Base-by-base conservation (phyloP, 1,139 yeast genomes). In the Saccharomyces hybrid region DNA sequence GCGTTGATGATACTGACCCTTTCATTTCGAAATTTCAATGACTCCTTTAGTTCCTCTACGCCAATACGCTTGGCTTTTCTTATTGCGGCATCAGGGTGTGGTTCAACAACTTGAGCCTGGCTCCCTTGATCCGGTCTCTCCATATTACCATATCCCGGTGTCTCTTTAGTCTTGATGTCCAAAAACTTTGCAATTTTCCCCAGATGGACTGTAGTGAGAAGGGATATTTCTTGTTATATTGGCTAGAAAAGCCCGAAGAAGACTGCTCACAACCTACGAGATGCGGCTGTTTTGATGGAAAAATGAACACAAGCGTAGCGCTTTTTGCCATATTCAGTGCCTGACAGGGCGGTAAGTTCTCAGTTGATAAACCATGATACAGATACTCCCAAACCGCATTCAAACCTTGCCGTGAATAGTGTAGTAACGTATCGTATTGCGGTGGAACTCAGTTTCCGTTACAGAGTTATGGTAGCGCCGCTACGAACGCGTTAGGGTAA, bases 1-100 rank as follows among this genome's bases (percentile, higher is more conserved):
- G 64, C 59, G 51, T 64, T 63, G 7, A 67, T 59, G 5, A 66
- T 61, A 42, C 59, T 59, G 4, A 66, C 61, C 50, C 70, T 61
- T 38, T 62, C 64, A 19, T 61, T 59, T 32, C 59, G 63, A 46
- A 67, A 66, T 14, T 52, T 50, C 6, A 66, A 48, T 1, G 69
- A 59, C 12, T 63, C 68, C 26, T 54, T 54, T 26, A 62, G 41
- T 1, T 58, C 60, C 24, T 38, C 44, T 11, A 7, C 44, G 5
- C 11, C 12, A 38, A 9, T 12, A 38, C 26, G 8, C n/a, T 19
- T 5, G 4, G 44, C 12, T 8, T 16, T n/a, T 7, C 19, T 19
- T 6, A 19, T 12, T 38, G 21, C 9, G 24, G 21, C 5, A 2
- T 48, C 28, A 12, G 34, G 11, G 26, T 12, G 42, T 7, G 24